Percentiles rank a stretch among this genome's conserved stretches.
Evolutionary conservation across 1,284 basidiomycete species (phyloP).

Genomic region (Caloboletus inedulis): DNA sequence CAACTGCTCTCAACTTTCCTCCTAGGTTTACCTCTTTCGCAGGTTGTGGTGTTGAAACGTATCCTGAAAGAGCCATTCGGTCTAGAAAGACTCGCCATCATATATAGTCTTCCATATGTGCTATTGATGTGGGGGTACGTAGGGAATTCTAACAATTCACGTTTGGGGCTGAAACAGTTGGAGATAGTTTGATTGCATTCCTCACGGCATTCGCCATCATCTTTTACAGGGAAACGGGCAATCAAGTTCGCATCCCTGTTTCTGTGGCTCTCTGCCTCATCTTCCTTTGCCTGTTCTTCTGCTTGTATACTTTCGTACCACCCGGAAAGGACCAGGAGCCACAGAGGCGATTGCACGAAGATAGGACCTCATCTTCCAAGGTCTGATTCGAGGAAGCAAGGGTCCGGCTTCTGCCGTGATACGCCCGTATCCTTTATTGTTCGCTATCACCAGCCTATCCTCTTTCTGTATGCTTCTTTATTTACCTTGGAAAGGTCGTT

Average conservation of each 20-base stretch:
- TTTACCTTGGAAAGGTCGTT: background rate
- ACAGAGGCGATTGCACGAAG: background rate
- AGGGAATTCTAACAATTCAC: fast-evolving
- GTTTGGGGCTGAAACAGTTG: background rate
- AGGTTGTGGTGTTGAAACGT: slow-evolving; percentile 29
- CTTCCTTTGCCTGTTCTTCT: slow-evolving; percentile 23
- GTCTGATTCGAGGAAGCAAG: background rate
- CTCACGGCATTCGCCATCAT: slow-evolving; percentile 22
- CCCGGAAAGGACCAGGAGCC: slow-evolving; percentile 13
- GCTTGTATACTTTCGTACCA: slow-evolving; percentile 19
- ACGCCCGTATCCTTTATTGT: background rate
- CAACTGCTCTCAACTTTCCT: background rate
- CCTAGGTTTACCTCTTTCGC: slow-evolving; percentile 1
- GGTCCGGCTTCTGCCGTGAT: background rate
- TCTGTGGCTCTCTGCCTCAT: slow-evolving; percentile 18
- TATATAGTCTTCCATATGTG: slow-evolving; percentile 33
- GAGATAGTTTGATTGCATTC: slow-evolving; percentile 25
- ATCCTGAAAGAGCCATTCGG: slow-evolving; percentile 26
- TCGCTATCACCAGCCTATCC: background rate
- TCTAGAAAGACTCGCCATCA: slow-evolving; percentile 28
- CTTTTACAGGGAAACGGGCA: slow-evolving; percentile 22
- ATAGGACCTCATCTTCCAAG: background rate
- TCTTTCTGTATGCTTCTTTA: background rate
- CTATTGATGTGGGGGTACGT: slow-evolving; percentile 32
- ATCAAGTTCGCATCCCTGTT: slow-evolving; percentile 29